Evolutionary conservation across 495 filamentous ascomycete genomes (phyloP).

Genomic region (Physcia stellaris): DNA sequence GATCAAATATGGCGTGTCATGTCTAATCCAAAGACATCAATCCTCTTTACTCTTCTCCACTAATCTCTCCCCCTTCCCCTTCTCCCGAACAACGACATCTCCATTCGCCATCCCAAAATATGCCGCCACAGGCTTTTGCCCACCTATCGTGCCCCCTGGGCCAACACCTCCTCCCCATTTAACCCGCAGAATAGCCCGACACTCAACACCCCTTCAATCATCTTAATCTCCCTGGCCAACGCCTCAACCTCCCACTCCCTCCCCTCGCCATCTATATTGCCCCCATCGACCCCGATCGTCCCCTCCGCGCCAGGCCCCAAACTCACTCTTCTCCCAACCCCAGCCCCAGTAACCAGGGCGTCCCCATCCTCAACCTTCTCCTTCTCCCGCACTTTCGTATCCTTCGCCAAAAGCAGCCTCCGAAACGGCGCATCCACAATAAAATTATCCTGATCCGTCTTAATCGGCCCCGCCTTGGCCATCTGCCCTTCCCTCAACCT

Average conservation of each 20-base stretch:
- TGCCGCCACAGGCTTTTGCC: slow-evolving; percentile 81
- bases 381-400: slow-evolving; percentile 30
- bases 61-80: slow-evolving; percentile 15
- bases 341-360: not conserved
- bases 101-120: slow-evolving; percentile 92
- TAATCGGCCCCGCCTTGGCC: slow-evolving; percentile 64
- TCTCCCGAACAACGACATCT: slow-evolving; percentile 39
- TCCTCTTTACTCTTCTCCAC: too few species aligned
- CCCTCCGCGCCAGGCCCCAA: slow-evolving; percentile 6
- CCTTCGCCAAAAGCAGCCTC: slow-evolving; percentile 47
- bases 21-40: too few species aligned
- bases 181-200: slow-evolving; percentile 78
- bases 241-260: slow-evolving; percentile 67
- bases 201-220: slow-evolving; percentile 77
- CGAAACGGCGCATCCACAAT: slow-evolving; percentile 85
- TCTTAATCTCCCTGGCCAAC: slow-evolving; percentile 58
- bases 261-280: slow-evolving; percentile 32
- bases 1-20: too few species aligned
- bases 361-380: too few species aligned
- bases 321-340: slow-evolving; percentile 10
- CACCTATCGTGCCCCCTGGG: slow-evolving; percentile 44
- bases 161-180: slow-evolving; percentile 53
- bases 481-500: slow-evolving; percentile 51
- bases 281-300: slow-evolving; percentile 27
- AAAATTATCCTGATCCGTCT: slow-evolving; percentile 90